Evolutionary conservation across 106 monocot species (phyloP), one percentile per base, ranked within the genome.

Genomic region (Chionographis japonica): DNA sequence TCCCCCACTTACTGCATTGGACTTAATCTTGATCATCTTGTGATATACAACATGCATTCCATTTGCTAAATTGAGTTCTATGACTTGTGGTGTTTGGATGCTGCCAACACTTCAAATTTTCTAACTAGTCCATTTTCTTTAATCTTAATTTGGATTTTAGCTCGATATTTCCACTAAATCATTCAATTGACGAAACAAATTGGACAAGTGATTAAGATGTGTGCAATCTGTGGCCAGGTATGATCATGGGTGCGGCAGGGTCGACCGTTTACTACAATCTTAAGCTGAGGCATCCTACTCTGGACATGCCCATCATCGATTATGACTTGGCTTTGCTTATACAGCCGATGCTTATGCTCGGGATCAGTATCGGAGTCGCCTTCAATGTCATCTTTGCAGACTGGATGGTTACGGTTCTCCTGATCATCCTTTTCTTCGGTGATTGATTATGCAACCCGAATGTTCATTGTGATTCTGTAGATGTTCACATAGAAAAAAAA

Each of bases 311-410:
- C 20, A 69, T 86, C 55, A 88, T 89, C 5, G 86, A 89, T 40
- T 89, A 93, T 58, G 79, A 89, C 67, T 70, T 93, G 66, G 84
- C 86, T 39, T 46, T 93, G 40, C 88, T 86, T 12, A 77, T 93
- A 13, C 86, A 89, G 50, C 89, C 93, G 4, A 84, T 89, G 86
- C 80, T 89, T 40, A 86, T 89, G 89, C 75, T 93, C 49, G 93
- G 86, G 4, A 89, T 93, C 42, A 93, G 92, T 41, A 77, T 93
- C 20, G 88, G 92, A n/a, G 85, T 93, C 49, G 62, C 85, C 37
- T 88, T 88, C 72, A 92, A 92, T 73, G 92, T 92, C 12, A 62
- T 92, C 61, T 92, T 92, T 53, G 79, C 92, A 8, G 92, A 92
- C 41, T 92, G 88, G 92, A 76, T 92, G 75, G 83, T 92, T 17